Conservation (phyloP, 768 basidiomycete species). For the Saitozyma sp. region DNA sequence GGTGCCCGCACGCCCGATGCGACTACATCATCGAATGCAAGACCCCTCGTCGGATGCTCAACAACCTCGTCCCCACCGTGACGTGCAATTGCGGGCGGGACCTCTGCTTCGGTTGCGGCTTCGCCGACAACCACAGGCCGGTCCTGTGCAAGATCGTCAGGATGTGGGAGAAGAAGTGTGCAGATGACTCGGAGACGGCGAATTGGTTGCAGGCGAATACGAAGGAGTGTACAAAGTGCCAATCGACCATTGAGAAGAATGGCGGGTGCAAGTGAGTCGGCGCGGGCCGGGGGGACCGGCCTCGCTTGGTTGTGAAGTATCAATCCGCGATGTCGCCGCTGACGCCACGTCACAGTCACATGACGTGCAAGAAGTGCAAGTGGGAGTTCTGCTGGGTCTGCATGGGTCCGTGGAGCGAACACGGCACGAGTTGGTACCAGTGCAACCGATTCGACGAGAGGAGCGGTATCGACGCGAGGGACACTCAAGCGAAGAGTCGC, state of each 20-base stretch:
- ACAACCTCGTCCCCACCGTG: slow-evolving; percentile 83
- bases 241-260: slow-evolving; percentile 99
- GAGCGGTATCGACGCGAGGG: slow-evolving; percentile 76
- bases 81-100: slow-evolving; percentile 74
- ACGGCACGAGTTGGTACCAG: slow-evolving; percentile 96
- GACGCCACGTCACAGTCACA: slow-evolving; percentile 67
- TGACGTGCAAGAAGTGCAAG: slow-evolving; percentile 99
- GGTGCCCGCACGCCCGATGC: slow-evolving; percentile 93
- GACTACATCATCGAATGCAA: slow-evolving; percentile 89
- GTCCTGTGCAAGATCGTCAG: slow-evolving; percentile 83
- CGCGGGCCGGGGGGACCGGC: background rate
- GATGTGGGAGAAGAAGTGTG: slow-evolving; percentile 96
- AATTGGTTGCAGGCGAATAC: slow-evolving; percentile 99
- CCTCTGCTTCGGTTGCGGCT: slow-evolving; percentile 93
- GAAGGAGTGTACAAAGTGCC: slow-evolving; percentile 94
- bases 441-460: slow-evolving; percentile 98
- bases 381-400: slow-evolving; percentile 95
- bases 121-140: slow-evolving; percentile 87
- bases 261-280: slow-evolving; percentile 95
- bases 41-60: slow-evolving; percentile 74
- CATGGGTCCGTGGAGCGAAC: slow-evolving; percentile 98
- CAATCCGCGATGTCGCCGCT: background rate
- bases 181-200: slow-evolving; percentile 95
- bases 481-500: slow-evolving; percentile 84
- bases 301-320: slow-evolving; percentile 2